phyloP scores from a whole-genome alignment of 768 basidiomycete genomes.

The Trametes villosa region DNA sequence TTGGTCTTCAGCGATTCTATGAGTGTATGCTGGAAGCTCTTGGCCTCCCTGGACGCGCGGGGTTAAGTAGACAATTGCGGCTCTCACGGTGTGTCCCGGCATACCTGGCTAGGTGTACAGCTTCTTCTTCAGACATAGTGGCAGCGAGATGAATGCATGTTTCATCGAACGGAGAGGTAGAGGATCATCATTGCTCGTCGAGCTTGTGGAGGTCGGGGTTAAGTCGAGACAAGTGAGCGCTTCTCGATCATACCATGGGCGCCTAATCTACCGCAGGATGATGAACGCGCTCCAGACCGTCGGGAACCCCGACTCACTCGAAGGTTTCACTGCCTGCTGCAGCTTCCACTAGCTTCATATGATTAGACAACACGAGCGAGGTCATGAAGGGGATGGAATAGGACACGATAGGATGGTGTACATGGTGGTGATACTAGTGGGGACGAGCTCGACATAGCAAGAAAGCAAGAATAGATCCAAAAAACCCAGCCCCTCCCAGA shows the following conservation, averaged over 20 bases:
- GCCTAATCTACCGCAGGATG: neutral
- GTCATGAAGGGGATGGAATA: neutral
- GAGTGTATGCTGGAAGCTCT: slow-evolving; percentile 69
- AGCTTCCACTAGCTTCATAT: neutral
- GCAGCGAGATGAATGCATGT: neutral
- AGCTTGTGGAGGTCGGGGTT: slow-evolving; percentile 67
- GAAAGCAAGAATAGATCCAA: neutral
- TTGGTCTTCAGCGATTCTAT: slow-evolving; percentile 76
- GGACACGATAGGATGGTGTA: neutral
- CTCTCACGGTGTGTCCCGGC: neutral
- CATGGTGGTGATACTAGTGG: neutral
- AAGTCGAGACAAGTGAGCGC: slow-evolving; percentile 78
- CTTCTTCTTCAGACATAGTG: slow-evolving; percentile 47
- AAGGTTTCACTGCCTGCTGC: no score
- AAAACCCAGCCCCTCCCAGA: neutral
- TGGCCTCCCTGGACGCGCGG: slow-evolving; percentile 70
- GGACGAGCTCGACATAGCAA: neutral
- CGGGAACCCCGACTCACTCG: no score
- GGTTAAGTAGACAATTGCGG: slow-evolving; percentile 15
- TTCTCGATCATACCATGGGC: neutral
- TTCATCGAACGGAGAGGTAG: slow-evolving; percentile 1
- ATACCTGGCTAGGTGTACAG: slow-evolving; percentile 44
- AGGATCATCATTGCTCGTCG: slow-evolving; percentile 49
- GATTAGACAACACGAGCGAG: neutral
- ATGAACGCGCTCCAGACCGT: neutral